Evolutionary conservation across 345 rosid species (phyloP).

Genomic region (Salix viminalis): DNA sequence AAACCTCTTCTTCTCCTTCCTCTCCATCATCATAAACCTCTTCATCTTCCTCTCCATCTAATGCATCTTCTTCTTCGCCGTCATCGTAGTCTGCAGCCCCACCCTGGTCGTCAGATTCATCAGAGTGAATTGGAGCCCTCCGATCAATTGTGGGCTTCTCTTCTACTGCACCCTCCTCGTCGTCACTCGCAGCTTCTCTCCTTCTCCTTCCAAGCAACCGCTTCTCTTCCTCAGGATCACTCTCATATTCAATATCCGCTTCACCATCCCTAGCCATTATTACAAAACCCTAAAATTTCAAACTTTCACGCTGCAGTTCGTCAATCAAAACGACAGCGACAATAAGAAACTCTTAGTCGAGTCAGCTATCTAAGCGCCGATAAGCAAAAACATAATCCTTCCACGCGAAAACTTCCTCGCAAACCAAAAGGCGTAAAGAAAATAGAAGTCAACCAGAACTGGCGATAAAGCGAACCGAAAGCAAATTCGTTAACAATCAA

Average conservation of each 20-base stretch:
- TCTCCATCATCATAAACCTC: constrained; percentile 34
- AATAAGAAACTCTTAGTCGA: neutral
- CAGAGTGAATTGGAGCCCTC: constrained; percentile 47
- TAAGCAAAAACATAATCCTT: neutral
- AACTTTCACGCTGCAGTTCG: neutral
- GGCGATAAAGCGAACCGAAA: neutral
- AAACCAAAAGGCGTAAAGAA: neutral
- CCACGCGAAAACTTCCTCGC: neutral
- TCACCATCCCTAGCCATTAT: constrained; percentile 49
- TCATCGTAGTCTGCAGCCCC: constrained; percentile 60
- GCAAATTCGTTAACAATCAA: neutral
- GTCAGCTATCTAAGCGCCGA: neutral
- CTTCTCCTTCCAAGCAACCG: constrained; percentile 62
- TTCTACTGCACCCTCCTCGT: constrained; percentile 53
- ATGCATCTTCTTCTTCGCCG: constrained; percentile 26
- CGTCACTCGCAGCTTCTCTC: constrained; percentile 83
- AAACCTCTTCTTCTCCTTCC: constrained; percentile 27
- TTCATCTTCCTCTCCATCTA: constrained; percentile 33
- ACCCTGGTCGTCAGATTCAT: constrained; percentile 65
- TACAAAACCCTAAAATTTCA: neutral
- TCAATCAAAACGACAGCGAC: neutral
- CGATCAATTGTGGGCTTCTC: constrained; percentile 30
- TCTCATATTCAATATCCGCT: constrained; percentile 64
- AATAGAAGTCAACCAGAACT: neutral
- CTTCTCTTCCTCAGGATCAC: constrained; percentile 85